Base-by-base conservation (phyloP, 805 yeast species). In the Yarrowia divulgata region DNA sequence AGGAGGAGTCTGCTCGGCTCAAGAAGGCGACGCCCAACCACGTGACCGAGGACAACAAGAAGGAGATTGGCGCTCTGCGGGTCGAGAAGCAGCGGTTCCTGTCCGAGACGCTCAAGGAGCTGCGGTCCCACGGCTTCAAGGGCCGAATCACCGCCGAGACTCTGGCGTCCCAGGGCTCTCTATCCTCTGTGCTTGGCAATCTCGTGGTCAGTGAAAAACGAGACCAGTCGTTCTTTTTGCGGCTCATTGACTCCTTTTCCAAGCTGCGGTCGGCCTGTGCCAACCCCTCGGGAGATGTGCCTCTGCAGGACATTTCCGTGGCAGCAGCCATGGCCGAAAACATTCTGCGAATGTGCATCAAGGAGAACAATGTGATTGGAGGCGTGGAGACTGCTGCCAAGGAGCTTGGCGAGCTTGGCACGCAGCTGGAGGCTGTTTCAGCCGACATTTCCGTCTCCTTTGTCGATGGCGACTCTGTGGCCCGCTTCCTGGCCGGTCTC, bases 71-170 rank as follows among this genome's bases (percentile, higher is more conserved):
- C 1, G 83, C 91, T 8, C 81, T 95, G 78, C 90, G 89, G 74
- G 84, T 88, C n/a, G 94, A 91, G 74, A 95, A 95, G 79, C 83
- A 88, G 70, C 90, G 89, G 72, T 78, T 93, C 8, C 80, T 96
- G 68, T 90, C 95, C 78, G 91, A 88, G 69, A 85, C 93, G 0
- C 79, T 95, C 70, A 87, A 87, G 71, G 95, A 91, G 72, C 79
- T 94, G 68, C 85, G 87, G 75, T 80, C 87, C 70, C 86, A 91
- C 75, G 99, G 99, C 1, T 78, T 95, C 72, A 89, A 87, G 73
- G 80, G 88, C 3, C 85, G 85, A 34, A 82, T 88, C 43, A 87
- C 89, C 70, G 83, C 88, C 7, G 93, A 90, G 71, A 85, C 88
- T n/a, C 84, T 85, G 67, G 83, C 83, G 34, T 78, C 84, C 3